phyloP scores from a whole-genome alignment of 73 alveolate genomes.

The Uronychia binucleata region DNA sequence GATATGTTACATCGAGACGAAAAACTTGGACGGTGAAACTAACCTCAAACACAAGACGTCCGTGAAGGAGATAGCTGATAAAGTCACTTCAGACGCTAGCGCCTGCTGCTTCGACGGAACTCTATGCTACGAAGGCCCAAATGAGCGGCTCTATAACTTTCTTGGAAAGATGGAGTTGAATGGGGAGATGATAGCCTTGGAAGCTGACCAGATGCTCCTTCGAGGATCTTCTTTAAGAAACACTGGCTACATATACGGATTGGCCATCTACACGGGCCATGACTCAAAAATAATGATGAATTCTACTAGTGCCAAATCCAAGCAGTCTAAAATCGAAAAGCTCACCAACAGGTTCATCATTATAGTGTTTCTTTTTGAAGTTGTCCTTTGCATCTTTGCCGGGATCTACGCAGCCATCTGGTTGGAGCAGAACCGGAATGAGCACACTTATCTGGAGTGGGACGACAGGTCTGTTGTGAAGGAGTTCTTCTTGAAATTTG shows the following conservation, averaged over 20 bases:
- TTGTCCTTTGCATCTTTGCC: conserved; percentile 80
- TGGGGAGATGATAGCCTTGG: conserved; percentile 19
- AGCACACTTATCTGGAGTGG: conserved; percentile 5
- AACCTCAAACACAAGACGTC: conserved; percentile 89
- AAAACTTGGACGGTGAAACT: conserved; percentile 98
- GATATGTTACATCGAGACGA: conserved; percentile 93
- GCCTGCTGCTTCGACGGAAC: conserved; percentile 31
- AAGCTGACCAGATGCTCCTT: conserved; percentile 70
- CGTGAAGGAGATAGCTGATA: conserved; percentile 48
- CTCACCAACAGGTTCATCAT: conserved; percentile 83
- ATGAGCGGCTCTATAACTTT: conserved; percentile 52
- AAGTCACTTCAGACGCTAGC: conserved; percentile 41
- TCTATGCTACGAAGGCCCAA: conserved; percentile 64
- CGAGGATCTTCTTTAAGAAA: conserved; percentile 91
- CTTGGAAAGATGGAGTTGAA: conserved; percentile 47
- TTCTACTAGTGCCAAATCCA: conserved; percentile 89
- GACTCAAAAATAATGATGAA: conserved; percentile 95
- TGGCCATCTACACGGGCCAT: conserved; percentile 86
- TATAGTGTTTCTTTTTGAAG: conserved; percentile 79
- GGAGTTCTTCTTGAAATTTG: conserved; percentile 57
- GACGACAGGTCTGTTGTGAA: conserved; percentile 16
- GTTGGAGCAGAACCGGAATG: conserved; percentile 44
- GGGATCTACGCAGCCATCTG: conserved; percentile 57
- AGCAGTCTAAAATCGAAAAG: conserved; percentile 88
- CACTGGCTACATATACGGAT: conserved; percentile 81